Evolutionary conservation across 169 alveolate species (phyloP), one percentile per base, ranked within the genome.

Genomic region (Eimeria brunetti): DNA sequence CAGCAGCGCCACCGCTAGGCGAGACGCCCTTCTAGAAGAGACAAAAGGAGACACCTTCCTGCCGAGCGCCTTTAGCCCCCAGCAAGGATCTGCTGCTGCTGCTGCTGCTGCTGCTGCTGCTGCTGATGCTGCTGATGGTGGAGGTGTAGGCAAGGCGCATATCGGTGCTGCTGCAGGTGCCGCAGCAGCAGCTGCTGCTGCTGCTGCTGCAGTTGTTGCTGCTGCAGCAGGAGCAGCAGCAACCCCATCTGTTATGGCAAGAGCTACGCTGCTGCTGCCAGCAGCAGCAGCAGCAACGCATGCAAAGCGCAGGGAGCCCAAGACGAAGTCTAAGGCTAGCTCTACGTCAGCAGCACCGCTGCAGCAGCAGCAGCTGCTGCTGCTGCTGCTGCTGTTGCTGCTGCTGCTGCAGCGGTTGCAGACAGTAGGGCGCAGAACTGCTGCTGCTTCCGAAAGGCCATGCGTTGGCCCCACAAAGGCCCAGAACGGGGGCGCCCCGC

Each of bases 51-150:
- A 36, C 27, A 4, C 6, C 2, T 71, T 41, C 36, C 69, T 44
- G 3, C 89, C 71, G 16, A 80, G 69, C 7, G 44, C 49, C 69
- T n/a, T 80, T 14, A 49, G 64, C 8, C 71, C 71, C 71, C 67
- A 80, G 20, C 27, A 27, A 6, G 89, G 89, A 24, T 80, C 44
- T 49, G 89, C 89, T 49, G 89, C 69, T 80, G 89, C 89, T 80
- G 60, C 89, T 80, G 89, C 89, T 80, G 89, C 89, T 80, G 89
- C 89, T 49, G 33, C 85, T 75, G 71, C 51, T 27, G 51, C 89
- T n/a, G 71, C 89, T 49, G 71, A 11, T 73, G 84, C 84, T 73
- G 14, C 84, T 73, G 84, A 20, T 33, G 84, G 71, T 8, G 89
- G 41, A 9, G 69, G 44, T 44, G 89, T 46, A 20, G 89, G 62